A percentile compares a stretch with the other conserved stretches of the same genome.
Conservation (phyloP, 2,329 filamentous ascomycete genomes). For the Hymenoscyphus linearis region DNA sequence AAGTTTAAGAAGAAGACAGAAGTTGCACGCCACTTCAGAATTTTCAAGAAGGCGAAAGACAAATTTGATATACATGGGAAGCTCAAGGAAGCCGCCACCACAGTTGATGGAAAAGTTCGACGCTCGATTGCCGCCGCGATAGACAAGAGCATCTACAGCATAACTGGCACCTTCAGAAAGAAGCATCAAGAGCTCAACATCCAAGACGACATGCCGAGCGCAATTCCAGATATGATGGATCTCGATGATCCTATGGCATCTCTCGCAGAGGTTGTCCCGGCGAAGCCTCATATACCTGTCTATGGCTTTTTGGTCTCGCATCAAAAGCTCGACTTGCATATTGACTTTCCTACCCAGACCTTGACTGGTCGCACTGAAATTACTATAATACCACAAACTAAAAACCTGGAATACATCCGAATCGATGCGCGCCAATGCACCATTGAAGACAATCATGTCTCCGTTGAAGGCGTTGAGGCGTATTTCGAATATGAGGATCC, state of each 20-base stretch:
- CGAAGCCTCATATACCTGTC: slow-evolving; percentile 8
- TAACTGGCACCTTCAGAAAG: slow-evolving; percentile 1
- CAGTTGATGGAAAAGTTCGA: background rate
- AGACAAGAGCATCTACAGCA: background rate
- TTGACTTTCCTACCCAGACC: slow-evolving; percentile 73
- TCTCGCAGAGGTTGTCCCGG: slow-evolving; percentile 13
- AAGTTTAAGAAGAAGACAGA: background rate
- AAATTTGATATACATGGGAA: background rate
- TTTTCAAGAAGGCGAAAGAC: background rate
- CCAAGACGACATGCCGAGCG: slow-evolving; percentile 22
- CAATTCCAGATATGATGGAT: slow-evolving; percentile 18
- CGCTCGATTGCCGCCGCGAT: background rate
- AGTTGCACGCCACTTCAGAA: background rate
- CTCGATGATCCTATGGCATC: slow-evolving; percentile 13
- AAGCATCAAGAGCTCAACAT: slow-evolving; percentile 1
- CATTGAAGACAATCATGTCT: slow-evolving; percentile 50
- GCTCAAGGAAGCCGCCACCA: background rate
- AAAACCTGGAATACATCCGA: slow-evolving; percentile 52
- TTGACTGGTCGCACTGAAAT: slow-evolving; percentile 78
- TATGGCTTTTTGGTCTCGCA: slow-evolving; percentile 56
- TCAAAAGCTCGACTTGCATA: slow-evolving; percentile 83
- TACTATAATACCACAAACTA: slow-evolving; percentile 54
- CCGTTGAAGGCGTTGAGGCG: slow-evolving; percentile 39
- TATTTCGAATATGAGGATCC: slow-evolving; percentile 47
- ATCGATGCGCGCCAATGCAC: slow-evolving; percentile 60